phyloP scores from a whole-genome alignment of 1,139 yeast species.

The Pichiaceae sp. region DNA sequence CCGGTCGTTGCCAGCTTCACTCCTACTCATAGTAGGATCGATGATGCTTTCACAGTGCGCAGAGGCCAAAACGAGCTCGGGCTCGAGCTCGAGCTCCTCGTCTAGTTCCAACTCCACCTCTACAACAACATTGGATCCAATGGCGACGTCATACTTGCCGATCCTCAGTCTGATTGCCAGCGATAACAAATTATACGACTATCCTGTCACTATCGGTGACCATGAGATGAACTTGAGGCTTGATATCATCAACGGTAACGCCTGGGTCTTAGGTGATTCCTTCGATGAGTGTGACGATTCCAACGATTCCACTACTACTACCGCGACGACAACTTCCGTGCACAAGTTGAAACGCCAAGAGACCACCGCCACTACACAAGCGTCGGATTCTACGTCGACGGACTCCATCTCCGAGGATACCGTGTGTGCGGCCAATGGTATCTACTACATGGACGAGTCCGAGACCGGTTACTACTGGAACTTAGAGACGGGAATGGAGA shows the following conservation, averaged over 20 bases:
- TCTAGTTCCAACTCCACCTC: constrained; percentile 1
- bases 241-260: constrained; percentile 33
- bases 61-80: too few relatives aligned
- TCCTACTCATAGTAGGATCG: too few relatives aligned
- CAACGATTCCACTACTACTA: not conserved
- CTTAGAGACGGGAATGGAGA: not conserved
- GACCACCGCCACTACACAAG: constrained; percentile 7
- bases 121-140: constrained; percentile 3
- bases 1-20: too few relatives aligned
- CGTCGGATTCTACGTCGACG: constrained; percentile 1
- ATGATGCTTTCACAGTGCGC: too few relatives aligned
- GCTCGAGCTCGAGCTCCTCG: too few relatives aligned
- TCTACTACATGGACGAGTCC: constrained; percentile 5
- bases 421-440: not conserved
- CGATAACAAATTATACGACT: constrained; percentile 21
- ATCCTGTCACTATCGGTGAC: constrained; percentile 27
- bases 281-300: constrained; percentile 18
- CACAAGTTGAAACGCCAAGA: too few relatives aligned
- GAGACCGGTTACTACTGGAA: constrained; percentile 7
- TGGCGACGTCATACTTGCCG: constrained; percentile 12
- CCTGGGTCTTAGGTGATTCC: constrained; percentile 30
- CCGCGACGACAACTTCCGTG: constrained; percentile 2
- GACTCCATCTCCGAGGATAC: not conserved
- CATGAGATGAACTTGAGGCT: constrained; percentile 28
- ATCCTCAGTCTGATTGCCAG: constrained; percentile 8